Evolutionary conservation across 2,329 filamentous ascomycete species (phyloP), one percentile per base, ranked within the genome.

Genomic region (Coniella vitis): DNA sequence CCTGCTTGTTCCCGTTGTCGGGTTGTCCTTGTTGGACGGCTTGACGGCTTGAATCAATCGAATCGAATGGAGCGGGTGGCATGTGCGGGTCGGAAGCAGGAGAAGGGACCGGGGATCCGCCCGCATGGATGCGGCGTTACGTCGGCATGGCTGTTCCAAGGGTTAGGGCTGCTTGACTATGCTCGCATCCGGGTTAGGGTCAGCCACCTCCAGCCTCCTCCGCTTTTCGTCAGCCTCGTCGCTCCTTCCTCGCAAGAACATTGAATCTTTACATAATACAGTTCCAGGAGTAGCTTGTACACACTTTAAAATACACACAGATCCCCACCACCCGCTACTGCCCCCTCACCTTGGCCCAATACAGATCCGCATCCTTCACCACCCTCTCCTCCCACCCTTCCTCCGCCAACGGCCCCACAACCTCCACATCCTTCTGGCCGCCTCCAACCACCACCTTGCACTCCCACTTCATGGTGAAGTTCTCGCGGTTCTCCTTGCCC

Each of bases 401-500:
- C 1, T 60, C 69, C 35, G 61, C 64, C 34, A 75, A 59, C 2
- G 72, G 73, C 4, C 74, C 74, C 52, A 75, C 61, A 38, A 77
- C 68, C 56, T 76, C 68, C 13, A 77, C 62, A 42, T 68, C 62
- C 54, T 71, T 73, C 63, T 76, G 74, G 29, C 58, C 58, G 17
- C 73, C 71, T 1, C 59, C 65, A 46, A 78, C 61, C n/a, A 76
- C 61, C 41, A 69, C 66, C 34, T 69, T 65, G 47, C 73, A 75
- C 38, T 69, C 68, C 65, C 74, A 65, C 37, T 69, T 66, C 67
- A 78, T 64, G 1, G 73, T 76, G 53, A 77, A 70, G 51, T 77
- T 77, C 60, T 76, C 73, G 51, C 65, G 61, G 54, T 77, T 76
- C 1, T 68, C 69, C 2, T 61, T 61, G 0, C 73, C 74, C 0